Conservation (phyloP, 768 basidiomycete genomes). For the Lentinula aciculospora region DNA sequence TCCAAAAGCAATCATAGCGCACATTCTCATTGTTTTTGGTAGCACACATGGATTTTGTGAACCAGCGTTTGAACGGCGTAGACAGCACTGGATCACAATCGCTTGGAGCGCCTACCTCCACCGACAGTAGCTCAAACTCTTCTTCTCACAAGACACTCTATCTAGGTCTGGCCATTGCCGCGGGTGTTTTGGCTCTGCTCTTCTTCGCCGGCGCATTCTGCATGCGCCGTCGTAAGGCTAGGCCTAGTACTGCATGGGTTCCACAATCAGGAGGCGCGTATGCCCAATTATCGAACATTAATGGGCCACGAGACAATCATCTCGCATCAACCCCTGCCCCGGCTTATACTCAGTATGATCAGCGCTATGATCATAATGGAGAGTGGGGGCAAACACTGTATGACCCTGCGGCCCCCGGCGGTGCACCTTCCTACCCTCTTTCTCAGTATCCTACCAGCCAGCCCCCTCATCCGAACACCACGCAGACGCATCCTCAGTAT, state of each 20-base stretch:
- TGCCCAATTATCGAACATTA: not conserved
- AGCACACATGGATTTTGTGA: conserved; percentile 34
- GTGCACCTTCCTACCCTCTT: not conserved
- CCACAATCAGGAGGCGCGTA: conserved; percentile 3
- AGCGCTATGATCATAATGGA: conserved; percentile 6
- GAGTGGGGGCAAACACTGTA: conserved; percentile 6
- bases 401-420: not conserved
- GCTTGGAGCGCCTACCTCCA: not conserved
- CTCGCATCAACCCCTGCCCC: conserved; percentile 1
- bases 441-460: not conserved
- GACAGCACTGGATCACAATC: conserved; percentile 20
- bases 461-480: not conserved
- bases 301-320: not conserved
- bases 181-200: not conserved
- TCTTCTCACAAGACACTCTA: not conserved
- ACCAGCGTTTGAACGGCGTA: conserved; percentile 24
- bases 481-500: not conserved
- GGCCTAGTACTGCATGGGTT: not conserved
- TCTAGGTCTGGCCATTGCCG: conserved; percentile 2
- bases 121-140: not conserved
- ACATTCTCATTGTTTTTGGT: not conserved
- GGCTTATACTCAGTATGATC: conserved; percentile 4
- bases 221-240: conserved; percentile 1
- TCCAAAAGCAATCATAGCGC: conserved; percentile 6
- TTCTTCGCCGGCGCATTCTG: conserved; percentile 1